A percentile compares a stretch with the other conserved stretches of the same genome.
Conservation (phyloP, 441 rosid genomes). For the Flueggea neowawraea region DNA sequence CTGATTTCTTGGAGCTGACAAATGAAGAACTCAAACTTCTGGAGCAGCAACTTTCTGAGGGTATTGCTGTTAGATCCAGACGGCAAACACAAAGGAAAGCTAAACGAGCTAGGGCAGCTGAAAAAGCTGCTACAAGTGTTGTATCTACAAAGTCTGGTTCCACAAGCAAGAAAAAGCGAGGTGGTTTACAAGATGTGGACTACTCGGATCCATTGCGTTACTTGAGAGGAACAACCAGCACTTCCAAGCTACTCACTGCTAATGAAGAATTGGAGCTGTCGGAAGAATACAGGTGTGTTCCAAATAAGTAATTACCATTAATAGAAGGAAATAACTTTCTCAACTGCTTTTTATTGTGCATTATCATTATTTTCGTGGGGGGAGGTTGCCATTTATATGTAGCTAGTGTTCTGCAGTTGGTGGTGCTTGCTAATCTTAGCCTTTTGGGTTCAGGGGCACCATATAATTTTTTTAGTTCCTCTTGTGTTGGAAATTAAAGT, state of each 20-base stretch:
- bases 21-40: slow-evolving; percentile 48
- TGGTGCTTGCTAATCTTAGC: too few relatives aligned
- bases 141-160: slow-evolving; percentile 51
- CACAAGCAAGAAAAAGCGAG: slow-evolving; percentile 56
- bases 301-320: not conserved
- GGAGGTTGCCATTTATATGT: too few relatives aligned
- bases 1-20: slow-evolving; percentile 47
- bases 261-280: slow-evolving; percentile 72
- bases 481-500: not conserved
- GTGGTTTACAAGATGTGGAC: slow-evolving; percentile 50
- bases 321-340: too few relatives aligned
- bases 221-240: slow-evolving; percentile 63
- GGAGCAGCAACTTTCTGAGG: slow-evolving; percentile 49
- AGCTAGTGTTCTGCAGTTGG: too few relatives aligned
- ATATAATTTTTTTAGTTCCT: too few relatives aligned
- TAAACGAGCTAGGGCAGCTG: slow-evolving; percentile 62
- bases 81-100: slow-evolving; percentile 83
- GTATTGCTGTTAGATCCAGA: slow-evolving; percentile 66
- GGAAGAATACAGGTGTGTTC: slow-evolving; percentile 76
- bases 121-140: slow-evolving; percentile 52
- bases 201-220: slow-evolving; percentile 77
- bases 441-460: too few relatives aligned
- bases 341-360: too few relatives aligned
- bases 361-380: too few relatives aligned
- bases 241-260: slow-evolving; percentile 76